Evolutionary conservation across 441 rosid genomes (phyloP), one percentile per base, ranked within the genome.

Genomic region (Euphorbia corollata): DNA sequence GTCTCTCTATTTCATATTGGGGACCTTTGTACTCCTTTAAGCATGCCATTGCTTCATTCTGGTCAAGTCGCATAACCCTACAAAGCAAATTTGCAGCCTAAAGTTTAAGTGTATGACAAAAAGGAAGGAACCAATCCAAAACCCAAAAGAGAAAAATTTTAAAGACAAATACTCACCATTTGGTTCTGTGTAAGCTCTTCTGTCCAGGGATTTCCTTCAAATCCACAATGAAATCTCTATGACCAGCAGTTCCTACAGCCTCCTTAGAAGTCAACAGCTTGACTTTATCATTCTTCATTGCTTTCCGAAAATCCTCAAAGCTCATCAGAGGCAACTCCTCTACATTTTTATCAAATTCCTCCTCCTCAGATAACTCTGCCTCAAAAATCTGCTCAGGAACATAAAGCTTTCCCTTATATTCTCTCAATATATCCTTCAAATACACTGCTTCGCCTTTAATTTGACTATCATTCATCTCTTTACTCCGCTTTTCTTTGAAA

Each of bases 331-430:
- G 98, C 65, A 90, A 80, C 50, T 82, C 92, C 58, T 78, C 83
- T 59, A 87, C 71, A 75, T 71, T 77, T 75, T 67, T 84, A 75
- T 84, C 85, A 63, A 92, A 92, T 41, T 82, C 86, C 36, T 88
- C 96, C 69, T 88, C 96, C 77, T 92, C 94, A 0, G 92, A 82
- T 71, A 88, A 81, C 68, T 81, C 86, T 36, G 76, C 65, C 43
- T 84, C 91, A 38, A 92, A 92, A 61, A 90, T 78, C 77, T 88
- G 97, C 84, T 87, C 97, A 0, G 98, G 98, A 43, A 92, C 98
- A 63, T 87, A 90, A 45, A 90, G 89, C 79, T 92, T 88, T 23
- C 98, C 98, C 30, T 70, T 92, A 70, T 88, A 79, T 70, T 88
- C 92, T 76, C 96, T 85, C 80, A 92, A 70, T 56, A 92, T 73